Evolutionary conservation across 1,284 basidiomycete species (phyloP), one percentile per base, ranked within the genome.

Genomic region (Meripilus lineatus): DNA sequence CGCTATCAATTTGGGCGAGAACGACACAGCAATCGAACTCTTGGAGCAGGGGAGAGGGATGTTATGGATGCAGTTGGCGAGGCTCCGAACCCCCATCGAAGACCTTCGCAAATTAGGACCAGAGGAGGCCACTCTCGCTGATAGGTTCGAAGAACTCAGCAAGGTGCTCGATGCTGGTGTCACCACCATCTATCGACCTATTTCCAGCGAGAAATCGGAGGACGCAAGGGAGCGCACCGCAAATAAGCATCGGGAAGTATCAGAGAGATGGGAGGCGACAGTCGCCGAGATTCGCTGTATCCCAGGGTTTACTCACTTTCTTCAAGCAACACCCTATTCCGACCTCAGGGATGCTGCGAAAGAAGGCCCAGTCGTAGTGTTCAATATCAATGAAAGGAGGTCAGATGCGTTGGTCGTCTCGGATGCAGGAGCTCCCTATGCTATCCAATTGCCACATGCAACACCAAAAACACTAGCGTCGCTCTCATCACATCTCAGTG

Each of bases 1-100:
- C n/a, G n/a, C n/a, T n/a, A n/a, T n/a, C n/a, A n/a, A n/a, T n/a
- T n/a, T n/a, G n/a, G n/a, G n/a, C n/a, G n/a, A n/a, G n/a, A n/a
- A n/a, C n/a, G n/a, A n/a, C n/a, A n/a, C n/a, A n/a, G n/a, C n/a
- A n/a, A n/a, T n/a, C 8, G 49, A 50, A 25, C 39, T 50, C 7
- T 26, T 52, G 20, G 42, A 50, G 34, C 25, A 34, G 24, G 30
- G 38, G 22, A 24, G 49, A 32, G 23, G 38, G 4, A 18, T 51
- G 25, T 49, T 49, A 23, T 47, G 48, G 48, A 8, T 41, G 18
- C 44, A 49, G 28, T 32, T 43, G 30, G 37, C 39, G 36, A 38
- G 40, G 32, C 47, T 46, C n/a, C 40, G 20, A 10, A 43, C n/a
- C 22, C 25, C 30, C 15, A 17, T 46, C 40, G 39, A 44, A 18